These are phyloP conservation scores for Pueraria montana DNA, from an alignment of 306 rosid species.

Conservation along the genomic window DNA sequence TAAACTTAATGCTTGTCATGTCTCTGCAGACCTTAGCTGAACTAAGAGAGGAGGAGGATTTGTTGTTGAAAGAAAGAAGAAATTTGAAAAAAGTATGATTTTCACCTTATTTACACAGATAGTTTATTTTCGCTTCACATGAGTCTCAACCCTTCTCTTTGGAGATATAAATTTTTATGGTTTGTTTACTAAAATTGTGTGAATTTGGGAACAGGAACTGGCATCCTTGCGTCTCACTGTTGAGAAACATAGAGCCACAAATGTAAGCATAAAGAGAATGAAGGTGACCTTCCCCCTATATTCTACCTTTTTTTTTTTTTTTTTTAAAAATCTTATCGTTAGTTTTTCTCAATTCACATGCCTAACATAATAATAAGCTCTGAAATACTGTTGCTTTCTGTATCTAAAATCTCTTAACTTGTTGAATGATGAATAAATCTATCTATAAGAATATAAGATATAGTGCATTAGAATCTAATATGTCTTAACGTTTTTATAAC, in stretches of 20 bases:
- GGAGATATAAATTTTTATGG: conserved; percentile 17
- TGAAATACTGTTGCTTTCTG: conserved; percentile 4
- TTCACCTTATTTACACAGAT: conserved; percentile 9
- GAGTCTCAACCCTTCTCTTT: neutral
- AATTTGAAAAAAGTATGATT: conserved; percentile 73
- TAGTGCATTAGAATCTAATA: conserved; percentile 44
- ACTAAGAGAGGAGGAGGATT: conserved; percentile 83
- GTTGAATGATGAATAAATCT: neutral
- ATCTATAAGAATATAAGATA: conserved; percentile 3
- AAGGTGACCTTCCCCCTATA: conserved; percentile 60
- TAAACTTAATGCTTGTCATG: neutral
- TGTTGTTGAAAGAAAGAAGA: conserved; percentile 74
- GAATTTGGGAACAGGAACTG: conserved; percentile 69
- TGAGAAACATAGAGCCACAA: conserved; percentile 70
- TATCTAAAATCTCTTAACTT: neutral
- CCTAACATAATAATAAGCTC: neutral
- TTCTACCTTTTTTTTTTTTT: neutral
- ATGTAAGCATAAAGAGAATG: conserved; percentile 76
- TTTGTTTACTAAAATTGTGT: conserved; percentile 29
- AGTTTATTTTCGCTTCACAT: neutral
- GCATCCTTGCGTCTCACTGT: conserved; percentile 59
- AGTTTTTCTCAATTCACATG: conserved; percentile 1
- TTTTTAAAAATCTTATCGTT: neutral
- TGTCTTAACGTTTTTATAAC: conserved; percentile 39
- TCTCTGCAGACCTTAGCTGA: conserved; percentile 80